A percentile compares a stretch with the other conserved stretches of the same genome.
phyloP scores from a whole-genome alignment of 2,329 filamentous ascomycete species.

The Fusarium staphyleae region DNA sequence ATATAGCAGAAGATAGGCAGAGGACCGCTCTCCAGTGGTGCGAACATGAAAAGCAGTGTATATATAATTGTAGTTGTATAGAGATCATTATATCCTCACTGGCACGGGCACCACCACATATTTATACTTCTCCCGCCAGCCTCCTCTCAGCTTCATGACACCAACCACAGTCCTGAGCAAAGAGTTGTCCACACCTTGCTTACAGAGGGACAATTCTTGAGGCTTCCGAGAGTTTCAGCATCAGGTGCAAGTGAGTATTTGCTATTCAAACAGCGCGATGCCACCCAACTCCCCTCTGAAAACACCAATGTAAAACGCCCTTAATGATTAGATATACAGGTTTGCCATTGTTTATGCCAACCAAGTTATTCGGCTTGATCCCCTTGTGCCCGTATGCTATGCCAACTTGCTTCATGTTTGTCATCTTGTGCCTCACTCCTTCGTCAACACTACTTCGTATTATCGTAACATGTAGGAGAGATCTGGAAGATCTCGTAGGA shows the following conservation, averaged over 20 bases:
- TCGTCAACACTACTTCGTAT: conserved; percentile 20
- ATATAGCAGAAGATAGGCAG: too few species aligned
- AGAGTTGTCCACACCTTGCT: not conserved
- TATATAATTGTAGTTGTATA: too few species aligned
- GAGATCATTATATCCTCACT: too few species aligned
- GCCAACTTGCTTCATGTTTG: not conserved
- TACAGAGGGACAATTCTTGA: not conserved
- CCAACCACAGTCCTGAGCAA: not conserved
- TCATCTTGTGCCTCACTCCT: conserved; percentile 14
- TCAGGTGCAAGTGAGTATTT: not conserved
- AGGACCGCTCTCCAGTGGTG: too few species aligned
- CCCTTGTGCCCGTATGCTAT: not conserved
- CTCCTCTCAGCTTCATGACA: too few species aligned
- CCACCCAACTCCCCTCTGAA: conserved; percentile 7
- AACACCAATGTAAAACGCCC: conserved; percentile 22
- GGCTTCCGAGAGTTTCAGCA: not conserved
- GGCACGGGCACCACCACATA: too few species aligned
- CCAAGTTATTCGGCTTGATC: not conserved
- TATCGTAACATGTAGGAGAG: conserved; percentile 56
- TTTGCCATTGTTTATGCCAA: not conserved
- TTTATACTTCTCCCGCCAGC: too few species aligned
- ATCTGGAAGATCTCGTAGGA: conserved; percentile 52
- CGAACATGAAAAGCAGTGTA: too few species aligned
- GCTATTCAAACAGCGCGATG: conserved; percentile 8
- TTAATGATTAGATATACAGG: conserved; percentile 28